phyloP scores from a whole-genome alignment of 805 yeast species.

The Ogataea sp. region DNA sequence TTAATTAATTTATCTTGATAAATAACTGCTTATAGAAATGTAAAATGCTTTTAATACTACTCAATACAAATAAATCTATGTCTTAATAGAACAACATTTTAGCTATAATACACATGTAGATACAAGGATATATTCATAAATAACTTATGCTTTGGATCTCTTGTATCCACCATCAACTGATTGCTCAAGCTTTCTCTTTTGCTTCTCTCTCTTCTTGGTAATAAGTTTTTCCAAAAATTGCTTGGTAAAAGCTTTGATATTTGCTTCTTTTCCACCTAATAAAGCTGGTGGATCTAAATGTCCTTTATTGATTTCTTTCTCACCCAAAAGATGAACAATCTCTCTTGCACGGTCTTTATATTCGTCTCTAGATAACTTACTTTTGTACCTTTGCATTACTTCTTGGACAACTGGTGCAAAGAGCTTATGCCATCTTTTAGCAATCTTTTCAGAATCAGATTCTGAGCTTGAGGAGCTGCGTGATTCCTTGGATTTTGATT shows the following conservation, averaged over 20 bases:
- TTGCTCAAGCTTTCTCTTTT: constrained; percentile 6
- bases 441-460: background rate
- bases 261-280: constrained; percentile 57
- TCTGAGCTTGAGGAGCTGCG: constrained; percentile 4
- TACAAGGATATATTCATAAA: no score
- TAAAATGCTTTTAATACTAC: background rate
- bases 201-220: constrained; percentile 32
- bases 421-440: constrained; percentile 31
- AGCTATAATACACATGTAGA: no score
- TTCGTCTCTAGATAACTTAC: constrained; percentile 62
- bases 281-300: constrained; percentile 14
- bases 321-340: constrained; percentile 55
- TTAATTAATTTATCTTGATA: no score
- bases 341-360: constrained; percentile 76
- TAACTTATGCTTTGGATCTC: constrained; percentile 1
- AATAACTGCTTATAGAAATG: background rate
- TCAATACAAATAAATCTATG: no score
- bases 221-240: constrained; percentile 62
- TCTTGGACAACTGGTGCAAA: constrained; percentile 80
- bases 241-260: constrained; percentile 57
- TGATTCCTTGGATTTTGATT: constrained; percentile 19
- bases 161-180: constrained; percentile 3
- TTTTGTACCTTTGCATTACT: constrained; percentile 55
- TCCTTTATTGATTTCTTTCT: constrained; percentile 55
- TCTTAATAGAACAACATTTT: no score